phyloP scores from a whole-genome alignment of 495 filamentous ascomycete species.

The Sporormia fimetaria region DNA sequence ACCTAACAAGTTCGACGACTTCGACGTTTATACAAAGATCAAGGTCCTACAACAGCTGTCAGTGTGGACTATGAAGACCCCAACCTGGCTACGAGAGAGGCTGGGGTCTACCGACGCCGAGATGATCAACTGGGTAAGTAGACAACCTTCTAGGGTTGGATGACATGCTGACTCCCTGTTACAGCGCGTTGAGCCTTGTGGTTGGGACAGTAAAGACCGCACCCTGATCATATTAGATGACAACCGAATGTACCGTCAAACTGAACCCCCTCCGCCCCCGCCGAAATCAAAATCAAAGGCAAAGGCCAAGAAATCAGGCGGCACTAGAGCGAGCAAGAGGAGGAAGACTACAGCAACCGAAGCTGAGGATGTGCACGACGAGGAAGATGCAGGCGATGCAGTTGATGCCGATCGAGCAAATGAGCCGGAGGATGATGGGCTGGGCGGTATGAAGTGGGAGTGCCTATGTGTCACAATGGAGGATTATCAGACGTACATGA shows the following conservation, averaged over 20 bases:
- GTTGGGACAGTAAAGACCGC: constrained; percentile 75
- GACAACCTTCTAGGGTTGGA: not conserved
- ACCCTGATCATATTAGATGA: constrained; percentile 88
- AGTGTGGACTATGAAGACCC: constrained; percentile 78
- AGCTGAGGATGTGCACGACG: constrained; percentile 43
- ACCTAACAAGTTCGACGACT: constrained; percentile 60
- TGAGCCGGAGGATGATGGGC: constrained; percentile 43
- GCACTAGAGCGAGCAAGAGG: constrained; percentile 60
- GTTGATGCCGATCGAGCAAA: constrained; percentile 35
- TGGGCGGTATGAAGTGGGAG: constrained; percentile 76
- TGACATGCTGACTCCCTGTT: not conserved
- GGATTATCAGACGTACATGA: constrained; percentile 65
- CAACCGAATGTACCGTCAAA: constrained; percentile 78
- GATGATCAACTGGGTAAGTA: constrained; percentile 70
- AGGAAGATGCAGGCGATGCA: constrained; percentile 39
- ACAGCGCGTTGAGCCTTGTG: constrained; percentile 83
- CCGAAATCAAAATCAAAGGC: constrained; percentile 50
- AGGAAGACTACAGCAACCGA: constrained; percentile 47
- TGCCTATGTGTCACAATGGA: constrained; percentile 70
- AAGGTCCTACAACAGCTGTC: constrained; percentile 79
- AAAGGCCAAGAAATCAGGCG: constrained; percentile 56
- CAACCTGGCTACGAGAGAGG: constrained; percentile 73
- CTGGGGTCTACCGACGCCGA: constrained; percentile 76
- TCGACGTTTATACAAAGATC: constrained; percentile 82
- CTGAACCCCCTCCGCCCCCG: constrained; percentile 48